A percentile compares a stretch with the other conserved stretches of the same genome.
These are phyloP conservation scores for Epichloe festucae DNA, from an alignment of 2,329 filamentous ascomycete species.

Conservation along the genomic window DNA sequence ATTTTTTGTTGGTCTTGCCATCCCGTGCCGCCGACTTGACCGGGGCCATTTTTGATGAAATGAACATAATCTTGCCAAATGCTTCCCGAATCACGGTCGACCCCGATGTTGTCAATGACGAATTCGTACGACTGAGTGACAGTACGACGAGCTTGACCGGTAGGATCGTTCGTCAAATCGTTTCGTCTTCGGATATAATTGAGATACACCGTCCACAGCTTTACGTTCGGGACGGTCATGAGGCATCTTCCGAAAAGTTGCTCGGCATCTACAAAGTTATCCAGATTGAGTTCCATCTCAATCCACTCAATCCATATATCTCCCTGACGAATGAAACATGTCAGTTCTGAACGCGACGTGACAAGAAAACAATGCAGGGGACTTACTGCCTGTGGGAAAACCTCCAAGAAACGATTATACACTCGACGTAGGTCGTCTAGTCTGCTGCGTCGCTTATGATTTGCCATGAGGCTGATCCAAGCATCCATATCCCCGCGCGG, in stretches of 20 bases:
- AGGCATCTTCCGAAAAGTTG: slow-evolving; percentile 73
- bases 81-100: slow-evolving; percentile 77
- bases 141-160: slow-evolving; percentile 62
- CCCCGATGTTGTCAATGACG: slow-evolving; percentile 76
- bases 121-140: slow-evolving; percentile 86
- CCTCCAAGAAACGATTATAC: slow-evolving; percentile 75
- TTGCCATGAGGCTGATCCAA: slow-evolving; percentile 77
- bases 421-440: slow-evolving; percentile 66
- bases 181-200: slow-evolving; percentile 90
- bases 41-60: slow-evolving; percentile 81
- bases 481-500: slow-evolving; percentile 85
- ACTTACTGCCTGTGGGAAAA: slow-evolving; percentile 84
- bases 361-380: neutral
- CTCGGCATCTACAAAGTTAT: slow-evolving; percentile 71
- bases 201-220: slow-evolving; percentile 85
- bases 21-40: slow-evolving; percentile 66
- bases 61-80: slow-evolving; percentile 94
- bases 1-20: slow-evolving; percentile 99
- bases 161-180: slow-evolving; percentile 65
- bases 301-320: slow-evolving; percentile 85
- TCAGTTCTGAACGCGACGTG: neutral
- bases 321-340: slow-evolving; percentile 45
- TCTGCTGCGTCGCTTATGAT: slow-evolving; percentile 71
- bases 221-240: slow-evolving; percentile 65
- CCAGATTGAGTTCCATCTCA: slow-evolving; percentile 77